Evolutionary conservation across 768 basidiomycete genomes (phyloP), one percentile per base, ranked within the genome.

Genomic region (Tulasnella sp.): DNA sequence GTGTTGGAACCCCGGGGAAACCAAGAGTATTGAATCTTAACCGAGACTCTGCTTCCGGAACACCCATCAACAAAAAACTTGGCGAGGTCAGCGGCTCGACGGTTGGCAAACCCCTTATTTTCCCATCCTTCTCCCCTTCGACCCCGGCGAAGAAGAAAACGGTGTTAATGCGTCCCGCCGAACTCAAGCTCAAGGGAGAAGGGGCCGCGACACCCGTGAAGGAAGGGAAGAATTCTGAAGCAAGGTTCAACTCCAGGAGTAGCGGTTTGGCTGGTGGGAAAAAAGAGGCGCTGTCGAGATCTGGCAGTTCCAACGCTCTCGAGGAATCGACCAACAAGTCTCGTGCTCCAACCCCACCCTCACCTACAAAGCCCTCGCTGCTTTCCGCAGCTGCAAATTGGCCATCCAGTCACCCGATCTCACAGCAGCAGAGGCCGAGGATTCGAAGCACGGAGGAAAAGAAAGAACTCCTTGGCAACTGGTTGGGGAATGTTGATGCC

Each of bases 401-500:
- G 75, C 75, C 78, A n/a, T 79, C 78, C 21, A 40, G 27, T 21
- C 72, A 79, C 18, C 71, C 73, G 3, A 34, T 34, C 76, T 31
- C 46, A 21, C 52, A 48, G 24, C 56, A 68, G 24, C n/a, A 52
- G 40, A 77, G 68, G 38, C 48, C 36, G 27, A 68, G 72, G 80
- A 77, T 81, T 14, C 91, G 62, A 48, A 83, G 81, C 58, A 94
- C 91, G 62, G 92, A 94, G 80, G 93, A 96, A 86, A 96, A 96
- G 87, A 95, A 92, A 85, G 90, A 91, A 83, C 84, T 94, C 68
- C 83, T 97, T 79, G 92, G 93, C 0, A 91, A 89, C 71, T 92
- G 96, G 90, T 85, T 97, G 68, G 95, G 94, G 4, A 97, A 97
- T 84, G 96, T 97, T 3, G 96, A 97, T 84, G 92, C 93, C 40